phyloP scores from a whole-genome alignment of 176 grass and related monocot genomes.

The Carex pumila region DNA sequence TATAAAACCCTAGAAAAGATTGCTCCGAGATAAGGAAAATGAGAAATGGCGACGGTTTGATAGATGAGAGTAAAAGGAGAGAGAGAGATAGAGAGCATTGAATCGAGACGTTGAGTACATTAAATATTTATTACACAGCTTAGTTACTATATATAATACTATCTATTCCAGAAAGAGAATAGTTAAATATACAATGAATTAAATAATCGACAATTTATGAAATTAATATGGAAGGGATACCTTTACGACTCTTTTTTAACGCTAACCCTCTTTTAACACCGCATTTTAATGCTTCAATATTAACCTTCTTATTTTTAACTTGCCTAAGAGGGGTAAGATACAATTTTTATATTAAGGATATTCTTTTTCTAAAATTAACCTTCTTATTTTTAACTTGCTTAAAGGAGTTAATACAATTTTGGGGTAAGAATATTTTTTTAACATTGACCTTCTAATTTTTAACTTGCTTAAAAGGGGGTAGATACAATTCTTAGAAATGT shows the following conservation, averaged over 20 bases:
- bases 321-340: not conserved
- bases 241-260: not conserved
- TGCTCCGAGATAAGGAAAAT: constrained; percentile 4
- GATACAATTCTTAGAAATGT: not conserved
- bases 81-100: not conserved
- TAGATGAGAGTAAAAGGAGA: not conserved
- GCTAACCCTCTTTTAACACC: not conserved
- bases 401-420: not conserved
- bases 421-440: too few species aligned
- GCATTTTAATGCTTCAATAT: not conserved
- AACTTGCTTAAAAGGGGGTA: not conserved
- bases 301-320: not conserved
- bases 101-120: not conserved
- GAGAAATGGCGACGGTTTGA: constrained; percentile 11
- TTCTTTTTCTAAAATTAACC: not conserved
- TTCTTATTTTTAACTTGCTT: not conserved
- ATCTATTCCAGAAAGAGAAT: too few species aligned
- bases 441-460: too few species aligned
- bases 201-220: not conserved
- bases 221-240: not conserved
- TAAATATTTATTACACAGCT: not conserved
- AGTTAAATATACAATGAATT: too few species aligned
- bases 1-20: not conserved
- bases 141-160: not conserved
- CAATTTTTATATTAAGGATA: not conserved